Base-by-base conservation (phyloP, 495 filamentous ascomycete genomes). In the Neurospora terricola region DNA sequence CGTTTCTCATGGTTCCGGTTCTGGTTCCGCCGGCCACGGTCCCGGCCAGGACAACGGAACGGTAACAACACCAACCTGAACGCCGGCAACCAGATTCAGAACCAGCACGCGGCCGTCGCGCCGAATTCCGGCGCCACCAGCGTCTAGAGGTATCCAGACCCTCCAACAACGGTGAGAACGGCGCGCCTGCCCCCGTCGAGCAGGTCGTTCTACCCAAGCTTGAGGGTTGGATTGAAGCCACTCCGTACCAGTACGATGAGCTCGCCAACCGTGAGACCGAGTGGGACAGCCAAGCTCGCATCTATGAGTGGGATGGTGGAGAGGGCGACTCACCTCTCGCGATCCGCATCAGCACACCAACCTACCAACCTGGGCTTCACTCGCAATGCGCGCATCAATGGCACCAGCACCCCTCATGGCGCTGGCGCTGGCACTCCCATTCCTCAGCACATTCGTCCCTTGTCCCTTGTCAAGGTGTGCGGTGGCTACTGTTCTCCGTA, bases 301-400 rank as follows among this genome's bases (percentile, higher is more conserved):
- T 90, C 18, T 98, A 99, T 72, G 90, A 96, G 78, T 98, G 92
- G 91, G 85, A 89, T 12, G 93, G 93, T 3, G 93, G 97, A 5
- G 91, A 86, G 74, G 96, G 94, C 14, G 94, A 99, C 69, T 21
- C 21, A 48, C 54, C 34, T 39, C 39, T 38, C 18, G 23, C 10
- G 45, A 54, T 23, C 45, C 45, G 4, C 70, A 18, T 66, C 72
- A 72, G 10, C 72, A 72, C 34, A 69, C 75, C 23, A 75, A 71
- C 73, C 66, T 77, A 18, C 11, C 38, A 39, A 39, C 16, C 2
- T 43, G 21, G 71, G 68, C 66, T 79, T 79, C 73, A 73, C 74
- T 66, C 74, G 76, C 1, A 80, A 79, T 72, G 74, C 76, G 1
- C 75, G 76, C 37, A 79, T 80, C 72, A 80, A 79, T 23, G 74